These are phyloP conservation scores for Colletotrichum acutatum DNA, from an alignment of 2,329 filamentous ascomycete genomes.

Conservation along the genomic window DNA sequence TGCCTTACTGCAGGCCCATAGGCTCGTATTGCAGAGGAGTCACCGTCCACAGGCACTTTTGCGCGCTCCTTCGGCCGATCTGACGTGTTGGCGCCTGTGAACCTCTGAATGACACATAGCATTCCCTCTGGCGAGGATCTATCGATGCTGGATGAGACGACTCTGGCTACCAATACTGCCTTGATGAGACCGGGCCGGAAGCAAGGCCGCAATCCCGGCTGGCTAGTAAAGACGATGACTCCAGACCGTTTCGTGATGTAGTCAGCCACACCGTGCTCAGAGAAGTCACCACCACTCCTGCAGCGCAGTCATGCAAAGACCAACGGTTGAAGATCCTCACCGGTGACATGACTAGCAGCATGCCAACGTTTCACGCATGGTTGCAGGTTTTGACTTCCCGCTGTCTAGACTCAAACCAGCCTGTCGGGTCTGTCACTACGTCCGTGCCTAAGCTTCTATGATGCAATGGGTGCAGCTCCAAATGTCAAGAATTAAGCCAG, in stretches of 20 bases:
- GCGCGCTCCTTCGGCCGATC: background rate
- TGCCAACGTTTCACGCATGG: background rate
- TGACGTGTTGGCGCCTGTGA: background rate
- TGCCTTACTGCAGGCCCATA: too few relatives aligned
- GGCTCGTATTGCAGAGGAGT: background rate
- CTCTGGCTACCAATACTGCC: background rate
- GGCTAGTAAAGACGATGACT: background rate
- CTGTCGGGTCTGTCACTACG: background rate
- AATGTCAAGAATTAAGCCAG: background rate
- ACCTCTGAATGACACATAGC: slow-evolving; percentile 5
- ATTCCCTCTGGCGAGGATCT: too few relatives aligned
- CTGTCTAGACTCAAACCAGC: background rate
- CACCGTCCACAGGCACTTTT: background rate
- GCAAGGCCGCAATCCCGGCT: background rate
- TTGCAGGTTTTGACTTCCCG: slow-evolving; percentile 6
- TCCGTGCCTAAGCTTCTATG: background rate
- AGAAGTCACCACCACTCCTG: background rate
- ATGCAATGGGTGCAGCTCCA: background rate
- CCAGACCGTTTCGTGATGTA: background rate
- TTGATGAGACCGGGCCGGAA: too few relatives aligned
- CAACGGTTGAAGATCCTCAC: background rate
- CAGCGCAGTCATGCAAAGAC: background rate
- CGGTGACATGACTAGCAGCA: background rate
- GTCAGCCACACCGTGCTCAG: background rate
- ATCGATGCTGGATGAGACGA: background rate